phyloP scores from a whole-genome alignment of 176 grass and related monocot genomes.

The Elymus sibiricus region DNA sequence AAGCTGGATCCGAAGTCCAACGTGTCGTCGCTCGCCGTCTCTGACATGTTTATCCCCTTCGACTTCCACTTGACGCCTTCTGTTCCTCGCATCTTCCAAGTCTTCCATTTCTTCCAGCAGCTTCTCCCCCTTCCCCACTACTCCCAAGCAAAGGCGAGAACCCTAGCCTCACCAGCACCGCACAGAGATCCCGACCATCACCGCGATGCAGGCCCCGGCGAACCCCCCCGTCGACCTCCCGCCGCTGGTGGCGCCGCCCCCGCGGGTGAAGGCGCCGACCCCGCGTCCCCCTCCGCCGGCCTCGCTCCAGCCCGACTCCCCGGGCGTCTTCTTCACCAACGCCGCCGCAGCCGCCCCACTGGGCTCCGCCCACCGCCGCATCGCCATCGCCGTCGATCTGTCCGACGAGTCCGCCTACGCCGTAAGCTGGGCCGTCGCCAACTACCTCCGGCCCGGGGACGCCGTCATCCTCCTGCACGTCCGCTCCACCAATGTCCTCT shows the following conservation, averaged over 20 bases:
- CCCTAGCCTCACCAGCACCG: slow-evolving; percentile 9
- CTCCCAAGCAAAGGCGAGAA: slow-evolving; percentile 4
- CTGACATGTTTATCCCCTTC: background rate
- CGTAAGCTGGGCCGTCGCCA: slow-evolving; percentile 80
- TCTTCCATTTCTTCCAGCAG: slow-evolving; percentile 35
- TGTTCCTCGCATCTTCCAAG: background rate
- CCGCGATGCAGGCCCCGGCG: slow-evolving; percentile 38
- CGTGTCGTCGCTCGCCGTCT: background rate
- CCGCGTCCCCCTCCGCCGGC: slow-evolving; percentile 44
- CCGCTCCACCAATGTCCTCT: slow-evolving; percentile 77
- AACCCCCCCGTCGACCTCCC: slow-evolving; percentile 49
- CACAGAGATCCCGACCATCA: slow-evolving; percentile 3
- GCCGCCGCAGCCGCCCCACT: slow-evolving; percentile 34
- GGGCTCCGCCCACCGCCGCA: slow-evolving; percentile 64
- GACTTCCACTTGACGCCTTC: slow-evolving; percentile 29
- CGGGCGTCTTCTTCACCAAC: slow-evolving; percentile 77
- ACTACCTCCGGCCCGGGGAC: slow-evolving; percentile 95
- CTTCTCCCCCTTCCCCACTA: background rate
- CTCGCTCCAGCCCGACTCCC: slow-evolving; percentile 66
- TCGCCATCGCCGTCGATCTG: slow-evolving; percentile 94
- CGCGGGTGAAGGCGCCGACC: slow-evolving; percentile 61
- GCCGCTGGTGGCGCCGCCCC: slow-evolving; percentile 34
- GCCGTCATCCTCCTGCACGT: slow-evolving; percentile 94
- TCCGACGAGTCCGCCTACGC: slow-evolving; percentile 80
- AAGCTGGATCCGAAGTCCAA: background rate